phyloP scores from a whole-genome alignment of 2,329 filamentous ascomycete species.

The Neopestalotiopsis sp. region DNA sequence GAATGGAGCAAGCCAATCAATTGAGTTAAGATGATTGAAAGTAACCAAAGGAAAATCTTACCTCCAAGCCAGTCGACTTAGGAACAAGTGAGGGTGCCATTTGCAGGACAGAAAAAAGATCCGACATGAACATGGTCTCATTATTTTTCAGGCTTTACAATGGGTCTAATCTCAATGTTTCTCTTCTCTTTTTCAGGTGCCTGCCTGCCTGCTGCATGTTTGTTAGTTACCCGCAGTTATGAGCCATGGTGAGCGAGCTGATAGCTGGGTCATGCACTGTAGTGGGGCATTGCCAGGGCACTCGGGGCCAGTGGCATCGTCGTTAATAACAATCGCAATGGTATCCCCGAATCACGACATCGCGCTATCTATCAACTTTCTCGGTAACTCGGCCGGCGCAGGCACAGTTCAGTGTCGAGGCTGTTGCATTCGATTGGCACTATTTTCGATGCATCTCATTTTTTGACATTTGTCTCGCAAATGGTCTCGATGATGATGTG shows the following conservation, averaged over 20 bases:
- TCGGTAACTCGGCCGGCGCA: not conserved
- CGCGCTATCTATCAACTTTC: not conserved
- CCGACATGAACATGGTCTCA: too few species aligned
- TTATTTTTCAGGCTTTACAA: too few species aligned
- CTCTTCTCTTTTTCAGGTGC: not conserved
- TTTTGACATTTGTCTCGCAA: too few species aligned
- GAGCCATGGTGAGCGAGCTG: not conserved
- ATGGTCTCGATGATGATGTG: too few species aligned
- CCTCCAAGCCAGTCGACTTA: too few species aligned
- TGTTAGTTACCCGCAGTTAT: not conserved
- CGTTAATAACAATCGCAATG: slow-evolving; percentile 7
- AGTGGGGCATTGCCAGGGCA: not conserved
- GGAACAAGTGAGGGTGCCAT: too few species aligned
- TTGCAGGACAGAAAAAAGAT: too few species aligned
- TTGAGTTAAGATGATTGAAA: too few species aligned
- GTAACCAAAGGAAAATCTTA: too few species aligned
- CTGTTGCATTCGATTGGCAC: not conserved
- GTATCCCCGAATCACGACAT: slow-evolving; percentile 1
- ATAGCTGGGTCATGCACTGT: not conserved
- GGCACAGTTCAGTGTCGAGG: not conserved
- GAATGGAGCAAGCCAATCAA: too few species aligned
- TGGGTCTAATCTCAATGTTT: too few species aligned
- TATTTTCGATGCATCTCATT: too few species aligned
- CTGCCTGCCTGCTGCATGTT: not conserved
- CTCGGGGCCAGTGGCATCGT: not conserved